phyloP scores from a whole-genome alignment of 2,329 filamentous ascomycete species.

The Cytospora paraplurivora region DNA sequence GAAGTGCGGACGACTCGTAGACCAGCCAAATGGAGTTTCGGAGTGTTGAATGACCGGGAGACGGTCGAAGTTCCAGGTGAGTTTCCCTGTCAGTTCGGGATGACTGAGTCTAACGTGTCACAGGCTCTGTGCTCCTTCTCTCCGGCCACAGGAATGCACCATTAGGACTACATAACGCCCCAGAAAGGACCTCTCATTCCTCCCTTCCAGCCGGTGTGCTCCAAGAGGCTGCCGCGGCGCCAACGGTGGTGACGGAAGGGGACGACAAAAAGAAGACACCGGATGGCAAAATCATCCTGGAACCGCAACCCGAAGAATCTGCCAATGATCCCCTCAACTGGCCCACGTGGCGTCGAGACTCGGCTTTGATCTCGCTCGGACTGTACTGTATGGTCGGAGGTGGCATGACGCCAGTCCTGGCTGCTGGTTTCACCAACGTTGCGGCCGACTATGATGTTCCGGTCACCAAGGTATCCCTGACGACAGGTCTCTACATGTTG shows the following conservation, averaged over 20 bases:
- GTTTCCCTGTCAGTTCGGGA: slow-evolving; percentile 30
- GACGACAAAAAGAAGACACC: slow-evolving; percentile 65
- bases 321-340: slow-evolving; percentile 92
- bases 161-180: slow-evolving; percentile 59
- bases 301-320: slow-evolving; percentile 90
- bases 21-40: slow-evolving; percentile 61
- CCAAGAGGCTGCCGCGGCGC: slow-evolving; percentile 38
- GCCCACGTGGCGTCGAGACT: slow-evolving; percentile 78
- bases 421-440: slow-evolving; percentile 85
- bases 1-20: background rate
- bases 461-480: slow-evolving; percentile 76
- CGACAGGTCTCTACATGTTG: slow-evolving; percentile 92
- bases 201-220: slow-evolving; percentile 51
- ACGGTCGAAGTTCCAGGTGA: slow-evolving; percentile 87
- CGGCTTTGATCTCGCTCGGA: slow-evolving; percentile 77
- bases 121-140: slow-evolving; percentile 61
- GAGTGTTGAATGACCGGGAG: slow-evolving; percentile 78
- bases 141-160: slow-evolving; percentile 59
- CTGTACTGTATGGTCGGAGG: slow-evolving; percentile 94
- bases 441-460: slow-evolving; percentile 65
- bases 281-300: slow-evolving; percentile 82
- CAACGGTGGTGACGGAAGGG: slow-evolving; percentile 31
- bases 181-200: slow-evolving; percentile 60
- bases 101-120: slow-evolving; percentile 20
- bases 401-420: slow-evolving; percentile 87